phyloP scores from a whole-genome alignment of 768 basidiomycete species.

The Cystobasidium tubakii region DNA sequence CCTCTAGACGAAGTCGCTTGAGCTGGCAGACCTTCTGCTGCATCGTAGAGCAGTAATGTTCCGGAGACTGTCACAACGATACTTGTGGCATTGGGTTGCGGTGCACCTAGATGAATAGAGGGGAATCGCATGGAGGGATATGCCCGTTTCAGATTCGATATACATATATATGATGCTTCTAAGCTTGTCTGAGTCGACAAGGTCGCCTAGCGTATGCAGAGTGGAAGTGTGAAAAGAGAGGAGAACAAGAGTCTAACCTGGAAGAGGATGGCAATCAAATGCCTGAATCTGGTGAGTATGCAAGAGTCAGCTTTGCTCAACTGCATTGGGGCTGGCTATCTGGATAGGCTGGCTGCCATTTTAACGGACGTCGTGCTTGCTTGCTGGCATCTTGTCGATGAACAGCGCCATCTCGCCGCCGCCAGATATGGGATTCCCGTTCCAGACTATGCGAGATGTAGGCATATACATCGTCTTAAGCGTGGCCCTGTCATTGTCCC shows the following conservation, averaged over 20 bases:
- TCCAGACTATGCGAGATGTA: constrained; percentile 29
- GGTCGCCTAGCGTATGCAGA: constrained; percentile 7
- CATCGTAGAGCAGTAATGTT: constrained; percentile 25
- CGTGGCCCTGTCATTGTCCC: constrained; percentile 32
- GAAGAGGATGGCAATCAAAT: constrained; percentile 36
- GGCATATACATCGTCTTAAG: constrained; percentile 17
- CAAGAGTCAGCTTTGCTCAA: not conserved
- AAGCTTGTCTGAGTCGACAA: not conserved
- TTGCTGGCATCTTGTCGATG: constrained; percentile 33
- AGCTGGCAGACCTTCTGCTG: constrained; percentile 19
- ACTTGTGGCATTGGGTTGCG: not conserved
- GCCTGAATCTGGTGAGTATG: constrained; percentile 25
- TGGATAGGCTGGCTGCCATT: not conserved
- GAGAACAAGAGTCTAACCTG: constrained; percentile 28
- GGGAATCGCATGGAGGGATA: not conserved
- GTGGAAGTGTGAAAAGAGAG: not conserved
- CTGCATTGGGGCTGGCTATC: not conserved
- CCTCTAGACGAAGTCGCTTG: constrained; percentile 17
- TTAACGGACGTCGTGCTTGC: constrained; percentile 30
- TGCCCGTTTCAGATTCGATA: not conserved
- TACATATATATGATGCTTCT: not conserved
- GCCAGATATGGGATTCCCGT: constrained; percentile 33
- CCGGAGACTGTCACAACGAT: constrained; percentile 24
- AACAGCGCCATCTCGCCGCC: constrained; percentile 25
- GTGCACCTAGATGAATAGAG: not conserved